These are phyloP conservation scores for Phenoliferia sp. DNA, from an alignment of 1,284 basidiomycete genomes.

Conservation along the genomic window DNA sequence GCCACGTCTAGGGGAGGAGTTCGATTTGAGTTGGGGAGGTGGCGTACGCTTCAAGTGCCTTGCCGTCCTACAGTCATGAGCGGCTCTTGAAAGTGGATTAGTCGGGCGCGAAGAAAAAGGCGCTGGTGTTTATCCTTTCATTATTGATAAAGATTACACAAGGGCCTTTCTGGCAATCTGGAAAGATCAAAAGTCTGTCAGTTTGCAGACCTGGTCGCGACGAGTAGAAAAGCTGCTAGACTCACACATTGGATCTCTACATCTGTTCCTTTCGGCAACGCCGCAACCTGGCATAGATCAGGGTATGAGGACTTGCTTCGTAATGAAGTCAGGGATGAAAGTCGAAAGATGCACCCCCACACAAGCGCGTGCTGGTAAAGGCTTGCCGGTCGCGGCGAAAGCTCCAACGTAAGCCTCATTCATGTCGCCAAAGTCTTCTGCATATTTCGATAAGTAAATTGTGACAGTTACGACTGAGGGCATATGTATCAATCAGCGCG, in stretches of 20 bases:
- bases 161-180: too few species aligned
- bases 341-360: neutral
- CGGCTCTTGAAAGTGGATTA: too few species aligned
- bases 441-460: conserved; percentile 19
- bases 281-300: neutral
- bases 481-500: neutral
- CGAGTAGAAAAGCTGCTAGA: too few species aligned
- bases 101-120: too few species aligned
- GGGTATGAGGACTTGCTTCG: neutral
- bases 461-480: conserved; percentile 15
- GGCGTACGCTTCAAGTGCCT: too few species aligned
- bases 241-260: conserved; percentile 24
- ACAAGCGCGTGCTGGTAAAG: neutral
- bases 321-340: neutral
- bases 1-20: too few species aligned
- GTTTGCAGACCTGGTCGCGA: too few species aligned
- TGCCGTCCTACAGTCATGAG: too few species aligned
- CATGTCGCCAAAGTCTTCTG: conserved; percentile 19
- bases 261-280: conserved; percentile 13
- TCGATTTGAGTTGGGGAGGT: too few species aligned
- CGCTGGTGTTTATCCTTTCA: too few species aligned
- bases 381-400: conserved; percentile 1
- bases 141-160: too few species aligned
- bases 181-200: too few species aligned
- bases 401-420: conserved; percentile 17